Base-by-base conservation (phyloP, 768 basidiomycete species). In the Inosperma sp. region DNA sequence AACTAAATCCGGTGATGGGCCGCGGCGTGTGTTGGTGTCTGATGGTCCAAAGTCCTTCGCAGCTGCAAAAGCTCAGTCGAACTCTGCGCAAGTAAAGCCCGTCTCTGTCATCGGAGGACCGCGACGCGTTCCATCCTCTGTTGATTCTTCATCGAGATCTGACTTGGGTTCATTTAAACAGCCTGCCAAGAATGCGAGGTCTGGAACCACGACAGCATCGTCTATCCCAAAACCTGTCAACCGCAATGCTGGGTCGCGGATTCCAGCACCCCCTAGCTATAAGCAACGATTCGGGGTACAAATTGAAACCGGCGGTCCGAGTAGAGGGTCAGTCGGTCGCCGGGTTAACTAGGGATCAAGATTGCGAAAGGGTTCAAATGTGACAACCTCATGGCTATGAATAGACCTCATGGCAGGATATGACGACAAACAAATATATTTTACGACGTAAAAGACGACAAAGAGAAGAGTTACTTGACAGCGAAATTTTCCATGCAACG, bases 41-140 rank as follows among this genome's bases (percentile, higher is more conserved):
- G 67, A 67, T 36, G 65, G 61, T 12, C 55, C 61, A 21, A 64
- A 60, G 45, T 47, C 53, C 14, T 56, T 43, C 12, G 23, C 48
- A 30, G 48, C 44, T 47, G 23, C 57, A 29, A 62, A 52, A 42
- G 34, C 54, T 35, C 21, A 17, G 21, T 51, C 44, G 39, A 50
- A 40, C 30, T 14, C 49, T 31, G 58, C 59, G 27, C 54, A 46
- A 33, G 35, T 45, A 29, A 61, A 48, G 36, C 19, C 60, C 7
- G 19, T 52, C 21, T 52, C 56, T 36, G 60, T 53, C 23, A 55
- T 45, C 12, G 55, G 57, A 43, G 73, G 73, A 13, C 71, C 73
- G 31, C 65, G 70, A 47, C 68, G 76, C 23, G 62, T 75, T 48
- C 62, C 64, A 7, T 56, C 66, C 30, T 36, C 51, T 37, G 57